phyloP scores from a whole-genome alignment of 2,329 filamentous ascomycete genomes.

The Aspergillus versicolor region DNA sequence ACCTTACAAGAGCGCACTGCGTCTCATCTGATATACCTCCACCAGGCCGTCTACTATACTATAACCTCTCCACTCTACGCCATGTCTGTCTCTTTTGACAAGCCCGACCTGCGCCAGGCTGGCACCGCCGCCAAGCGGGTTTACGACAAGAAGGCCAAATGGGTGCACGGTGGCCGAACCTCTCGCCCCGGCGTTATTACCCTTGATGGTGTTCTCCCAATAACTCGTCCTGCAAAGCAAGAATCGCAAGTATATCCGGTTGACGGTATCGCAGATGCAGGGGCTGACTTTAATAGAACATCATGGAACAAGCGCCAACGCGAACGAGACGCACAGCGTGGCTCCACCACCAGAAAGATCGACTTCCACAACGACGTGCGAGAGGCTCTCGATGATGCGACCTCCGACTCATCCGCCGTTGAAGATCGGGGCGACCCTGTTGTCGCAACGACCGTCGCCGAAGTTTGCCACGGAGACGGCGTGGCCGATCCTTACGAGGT shows the following conservation, averaged over 20 bases:
- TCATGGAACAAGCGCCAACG: conserved; percentile 13
- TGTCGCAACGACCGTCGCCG: conserved; percentile 46
- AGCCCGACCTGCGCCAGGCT: conserved; percentile 54
- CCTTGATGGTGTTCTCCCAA: conserved; percentile 2
- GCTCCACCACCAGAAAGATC: conserved; percentile 19
- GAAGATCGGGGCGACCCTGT: conserved; percentile 38
- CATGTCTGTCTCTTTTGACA: conserved; percentile 40
- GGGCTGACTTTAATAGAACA: not conserved
- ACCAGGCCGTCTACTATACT: not conserved
- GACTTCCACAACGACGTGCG: conserved; percentile 33
- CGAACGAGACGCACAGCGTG: conserved; percentile 17
- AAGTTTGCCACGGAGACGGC: conserved; percentile 49
- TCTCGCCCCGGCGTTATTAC: conserved; percentile 8
- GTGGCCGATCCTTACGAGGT: conserved; percentile 55
- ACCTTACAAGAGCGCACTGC: not conserved
- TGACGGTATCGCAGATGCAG: not conserved
- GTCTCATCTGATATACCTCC: not conserved
- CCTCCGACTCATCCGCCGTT: conserved; percentile 32
- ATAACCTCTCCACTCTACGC: not conserved
- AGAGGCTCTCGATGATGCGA: conserved; percentile 30
- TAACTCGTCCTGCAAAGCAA: conserved; percentile 20
- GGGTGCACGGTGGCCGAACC: conserved; percentile 35
- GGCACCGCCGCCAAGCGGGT: conserved; percentile 49
- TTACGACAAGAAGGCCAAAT: conserved; percentile 42
- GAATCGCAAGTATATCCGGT: conserved; percentile 19